Evolutionary conservation across 2,329 filamentous ascomycete genomes (phyloP).

Genomic region (Malbranchea cinnamomea): DNA sequence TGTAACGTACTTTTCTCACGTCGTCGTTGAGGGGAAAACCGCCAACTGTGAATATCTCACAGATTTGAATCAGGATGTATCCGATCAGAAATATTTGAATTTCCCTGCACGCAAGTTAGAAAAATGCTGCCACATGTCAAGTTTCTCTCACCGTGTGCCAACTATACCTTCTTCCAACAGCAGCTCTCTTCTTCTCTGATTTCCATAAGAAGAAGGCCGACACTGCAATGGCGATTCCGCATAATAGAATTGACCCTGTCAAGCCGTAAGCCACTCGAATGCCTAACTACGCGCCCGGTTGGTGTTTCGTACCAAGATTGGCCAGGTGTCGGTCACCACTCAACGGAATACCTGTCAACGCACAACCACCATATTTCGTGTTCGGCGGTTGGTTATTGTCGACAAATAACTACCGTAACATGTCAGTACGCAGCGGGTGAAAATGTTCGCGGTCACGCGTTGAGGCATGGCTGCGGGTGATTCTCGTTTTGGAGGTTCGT

Average conservation of each 20-base stretch:
- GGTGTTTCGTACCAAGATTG: conserved; percentile 57
- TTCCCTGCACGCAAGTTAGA: conserved; percentile 45
- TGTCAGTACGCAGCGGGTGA: conserved; percentile 4
- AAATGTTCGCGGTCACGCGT: background rate
- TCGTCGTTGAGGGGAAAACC: conserved; percentile 60
- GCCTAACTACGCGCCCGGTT: conserved; percentile 2
- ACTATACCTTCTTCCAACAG: conserved; percentile 87
- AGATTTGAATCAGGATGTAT: conserved; percentile 78
- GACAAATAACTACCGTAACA: conserved; percentile 45
- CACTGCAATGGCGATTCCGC: conserved; percentile 57
- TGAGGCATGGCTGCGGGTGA: background rate
- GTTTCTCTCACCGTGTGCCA: background rate
- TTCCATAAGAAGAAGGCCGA: conserved; percentile 55
- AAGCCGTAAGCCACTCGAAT: background rate
- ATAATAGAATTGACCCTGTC: conserved; percentile 73
- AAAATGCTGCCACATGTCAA: conserved; percentile 3
- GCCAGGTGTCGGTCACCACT: conserved; percentile 51
- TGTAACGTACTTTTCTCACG: conserved; percentile 51
- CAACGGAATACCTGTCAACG: conserved; percentile 59
- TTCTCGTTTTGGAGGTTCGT: conserved; percentile 1
- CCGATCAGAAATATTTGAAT: conserved; percentile 87
- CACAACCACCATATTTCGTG: conserved; percentile 52
- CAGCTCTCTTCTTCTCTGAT: conserved; percentile 81
- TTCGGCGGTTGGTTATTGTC: conserved; percentile 43
- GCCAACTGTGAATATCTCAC: conserved; percentile 92